Percentiles rank a stretch among this genome's conserved stretches.
phyloP scores from a whole-genome alignment of 2,329 filamentous ascomycete genomes.

The Colletotrichum tabaci region DNA sequence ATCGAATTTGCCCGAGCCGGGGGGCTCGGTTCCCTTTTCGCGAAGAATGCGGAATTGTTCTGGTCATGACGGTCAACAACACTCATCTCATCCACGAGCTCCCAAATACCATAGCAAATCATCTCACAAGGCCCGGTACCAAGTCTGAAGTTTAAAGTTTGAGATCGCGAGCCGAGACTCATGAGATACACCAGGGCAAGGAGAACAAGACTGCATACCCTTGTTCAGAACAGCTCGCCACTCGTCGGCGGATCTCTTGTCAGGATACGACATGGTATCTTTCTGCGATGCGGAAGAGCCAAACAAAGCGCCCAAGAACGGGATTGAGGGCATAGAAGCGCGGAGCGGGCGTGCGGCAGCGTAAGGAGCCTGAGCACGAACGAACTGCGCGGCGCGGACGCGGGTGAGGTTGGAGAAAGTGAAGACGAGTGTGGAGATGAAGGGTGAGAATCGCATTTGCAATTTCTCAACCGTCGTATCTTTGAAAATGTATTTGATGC shows the following conservation, averaged over 20 bases:
- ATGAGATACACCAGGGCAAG: not conserved
- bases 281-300: slow-evolving; percentile 70
- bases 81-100: not conserved
- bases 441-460: slow-evolving; percentile 65
- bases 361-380: slow-evolving; percentile 46
- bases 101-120: not conserved
- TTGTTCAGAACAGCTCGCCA: slow-evolving; percentile 88
- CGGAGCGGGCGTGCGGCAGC: slow-evolving; percentile 46
- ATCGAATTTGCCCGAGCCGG: slow-evolving; percentile 87
- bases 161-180: not conserved
- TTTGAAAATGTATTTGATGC: not conserved
- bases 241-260: slow-evolving; percentile 84
- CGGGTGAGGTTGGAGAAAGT: slow-evolving; percentile 63
- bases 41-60: slow-evolving; percentile 97
- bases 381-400: slow-evolving; percentile 50
- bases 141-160: not conserved
- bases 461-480: not conserved
- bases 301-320: slow-evolving; percentile 85
- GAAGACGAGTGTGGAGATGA: slow-evolving; percentile 63
- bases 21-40: slow-evolving; percentile 89
- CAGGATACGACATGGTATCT: slow-evolving; percentile 80
- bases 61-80: slow-evolving; percentile 54
- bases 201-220: slow-evolving; percentile 50
- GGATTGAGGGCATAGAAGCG: slow-evolving; percentile 82
- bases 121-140: not conserved